phyloP scores from a whole-genome alignment of 202 grass and related monocot species.

The Musa balbisiana region DNA sequence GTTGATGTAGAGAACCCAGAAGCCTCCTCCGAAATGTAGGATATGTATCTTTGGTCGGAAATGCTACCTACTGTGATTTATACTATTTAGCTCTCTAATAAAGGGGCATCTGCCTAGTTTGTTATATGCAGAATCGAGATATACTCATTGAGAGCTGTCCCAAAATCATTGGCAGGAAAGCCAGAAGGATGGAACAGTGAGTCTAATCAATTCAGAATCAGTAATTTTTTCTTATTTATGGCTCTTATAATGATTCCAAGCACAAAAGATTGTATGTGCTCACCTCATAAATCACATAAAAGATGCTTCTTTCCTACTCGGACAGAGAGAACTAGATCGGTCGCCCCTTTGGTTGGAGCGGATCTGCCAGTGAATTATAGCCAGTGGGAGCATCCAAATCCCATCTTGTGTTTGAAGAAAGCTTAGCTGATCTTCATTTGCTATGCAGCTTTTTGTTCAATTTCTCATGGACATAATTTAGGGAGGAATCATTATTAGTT shows the following conservation, averaged over 20 bases:
- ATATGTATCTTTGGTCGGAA: slow-evolving; percentile 3
- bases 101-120: neutral
- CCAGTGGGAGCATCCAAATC: no score
- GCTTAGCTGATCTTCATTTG: no score
- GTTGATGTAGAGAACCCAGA: slow-evolving; percentile 50
- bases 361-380: no score
- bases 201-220: slow-evolving; percentile 18
- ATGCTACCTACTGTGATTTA: neutral
- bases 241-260: neutral
- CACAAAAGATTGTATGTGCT: neutral
- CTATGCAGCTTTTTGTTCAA: no score
- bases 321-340: no score
- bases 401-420: no score
- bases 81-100: slow-evolving; percentile 1
- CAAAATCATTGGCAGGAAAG: slow-evolving; percentile 57
- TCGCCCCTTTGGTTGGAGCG: no score
- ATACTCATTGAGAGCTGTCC: slow-evolving; percentile 54
- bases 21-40: slow-evolving; percentile 48
- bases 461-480: neutral
- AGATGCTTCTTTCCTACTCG: no score
- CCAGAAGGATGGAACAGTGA: slow-evolving; percentile 77
- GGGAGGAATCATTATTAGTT: neutral
- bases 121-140: slow-evolving; percentile 43
- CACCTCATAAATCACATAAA: no score
- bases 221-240: neutral